Base-by-base conservation (phyloP, 176 grass and related monocot species). In the Poa annua region DNA sequence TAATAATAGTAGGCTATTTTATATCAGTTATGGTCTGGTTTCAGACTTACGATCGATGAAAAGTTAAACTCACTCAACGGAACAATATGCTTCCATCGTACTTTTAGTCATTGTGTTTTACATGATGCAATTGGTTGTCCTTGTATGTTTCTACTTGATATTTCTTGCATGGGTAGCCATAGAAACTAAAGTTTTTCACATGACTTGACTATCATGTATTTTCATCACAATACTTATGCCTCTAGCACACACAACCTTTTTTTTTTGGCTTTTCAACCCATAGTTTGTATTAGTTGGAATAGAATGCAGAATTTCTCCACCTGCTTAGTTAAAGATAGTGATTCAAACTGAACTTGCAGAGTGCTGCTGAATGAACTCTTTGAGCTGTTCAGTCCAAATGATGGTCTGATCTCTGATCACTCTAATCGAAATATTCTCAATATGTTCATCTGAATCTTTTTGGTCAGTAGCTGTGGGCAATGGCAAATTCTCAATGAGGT, bases 11-110 rank as follows among this genome's bases (percentile, higher is more conserved):
- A 7, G 36, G 14, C 39, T 78, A 78, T 26, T 78, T 45, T 62
- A 41, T 13, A 45, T 45, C 13, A 5, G 25, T 11, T 35, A 16
- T 66, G 25, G 24, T 59, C 16, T 63, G 15, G 53, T 74, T 80
- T 80, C 16, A 62, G 33, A 38, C 19, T 80, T 74, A 51, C 5
- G 69, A 38, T 80, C 39, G 33, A 32, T 9, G 13, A 26, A 3
- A 39, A 66, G 32, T 35, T 66, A 66, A 66, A 66, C 63, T 35
- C 32, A 66, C 35, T 66, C 61, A 80, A 71, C 16, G 3, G 52
- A 61, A 74, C 8, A 65, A 42, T 74, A 63, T 42, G 15, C 42
- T 72, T 49, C 12, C 8, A 10, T 9, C 7, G 11, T 61, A 22
- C 21, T 2, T 25, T 63, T 39, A 70, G 35, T n/a, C 52, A 71